phyloP scores from a whole-genome alignment of 192 early-diverging fungal species.

The Coemansia sp. region DNA sequence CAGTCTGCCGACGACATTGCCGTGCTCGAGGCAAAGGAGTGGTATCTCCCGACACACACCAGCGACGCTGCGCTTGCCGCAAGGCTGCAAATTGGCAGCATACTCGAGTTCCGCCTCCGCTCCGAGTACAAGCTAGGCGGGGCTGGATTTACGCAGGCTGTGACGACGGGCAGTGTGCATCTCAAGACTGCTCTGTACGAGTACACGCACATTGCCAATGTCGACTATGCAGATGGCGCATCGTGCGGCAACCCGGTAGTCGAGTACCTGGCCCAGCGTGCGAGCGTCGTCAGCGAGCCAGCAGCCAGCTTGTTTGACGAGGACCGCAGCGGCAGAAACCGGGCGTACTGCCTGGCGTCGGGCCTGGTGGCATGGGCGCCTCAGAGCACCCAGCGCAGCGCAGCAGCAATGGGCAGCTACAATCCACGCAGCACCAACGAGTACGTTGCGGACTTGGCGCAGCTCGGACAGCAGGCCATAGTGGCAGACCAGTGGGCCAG shows the following conservation, averaged over 20 bases:
- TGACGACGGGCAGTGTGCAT: slow-evolving; percentile 66
- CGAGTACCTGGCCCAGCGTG: slow-evolving; percentile 69
- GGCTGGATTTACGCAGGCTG: slow-evolving; percentile 58
- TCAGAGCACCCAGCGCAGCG: slow-evolving; percentile 73
- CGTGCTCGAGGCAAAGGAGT: slow-evolving; percentile 84
- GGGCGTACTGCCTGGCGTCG: slow-evolving; percentile 7
- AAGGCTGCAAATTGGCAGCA: slow-evolving; percentile 38
- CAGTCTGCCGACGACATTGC: slow-evolving; percentile 72
- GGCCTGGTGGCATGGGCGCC: neutral
- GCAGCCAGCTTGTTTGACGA: slow-evolving; percentile 70
- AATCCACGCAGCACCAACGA: slow-evolving; percentile 93
- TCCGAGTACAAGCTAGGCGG: slow-evolving; percentile 65
- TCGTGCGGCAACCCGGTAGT: slow-evolving; percentile 78
- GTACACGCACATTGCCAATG: slow-evolving; percentile 66
- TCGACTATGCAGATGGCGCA: slow-evolving; percentile 66
- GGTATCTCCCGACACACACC: slow-evolving; percentile 47
- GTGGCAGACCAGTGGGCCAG: slow-evolving; percentile 87
- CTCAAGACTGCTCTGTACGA: slow-evolving; percentile 62
- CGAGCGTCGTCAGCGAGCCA: slow-evolving; percentile 49
- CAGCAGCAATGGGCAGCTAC: slow-evolving; percentile 76
- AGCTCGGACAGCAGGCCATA: slow-evolving; percentile 78
- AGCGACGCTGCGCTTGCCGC: neutral
- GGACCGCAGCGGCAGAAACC: slow-evolving; percentile 50
- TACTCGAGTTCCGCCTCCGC: slow-evolving; percentile 75
- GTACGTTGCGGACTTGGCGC: slow-evolving; percentile 82